phyloP scores from a whole-genome alignment of 768 basidiomycete species.

The Saitozyma podzolica region DNA sequence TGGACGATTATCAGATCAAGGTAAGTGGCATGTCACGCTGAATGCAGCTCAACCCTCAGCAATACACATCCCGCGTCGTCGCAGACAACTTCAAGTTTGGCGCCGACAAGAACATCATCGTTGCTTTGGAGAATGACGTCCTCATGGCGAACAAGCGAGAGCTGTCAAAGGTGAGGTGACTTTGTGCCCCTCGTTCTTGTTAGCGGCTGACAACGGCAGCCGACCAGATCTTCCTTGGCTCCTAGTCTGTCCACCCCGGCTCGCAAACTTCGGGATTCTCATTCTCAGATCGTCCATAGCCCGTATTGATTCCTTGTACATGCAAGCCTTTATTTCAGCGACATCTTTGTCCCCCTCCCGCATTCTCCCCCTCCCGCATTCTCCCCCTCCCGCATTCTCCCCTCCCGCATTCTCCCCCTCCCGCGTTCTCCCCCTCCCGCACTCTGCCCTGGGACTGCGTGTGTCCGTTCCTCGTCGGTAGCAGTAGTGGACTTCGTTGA shows the following conservation, averaged over 20 bases:
- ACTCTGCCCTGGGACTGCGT: too few species aligned
- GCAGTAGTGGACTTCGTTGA: too few species aligned
- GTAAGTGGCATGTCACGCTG: conserved; percentile 37
- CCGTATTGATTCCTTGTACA: conserved; percentile 12
- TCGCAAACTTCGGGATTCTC: conserved; percentile 12
- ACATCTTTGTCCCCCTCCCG: too few species aligned
- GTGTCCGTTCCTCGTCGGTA: too few species aligned
- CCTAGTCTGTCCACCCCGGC: conserved; percentile 23
- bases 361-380: too few species aligned
- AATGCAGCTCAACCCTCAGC: conserved; percentile 28
- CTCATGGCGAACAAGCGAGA: conserved; percentile 91
- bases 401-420: too few species aligned
- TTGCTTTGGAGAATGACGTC: conserved; percentile 91
- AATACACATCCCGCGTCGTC: conserved; percentile 88
- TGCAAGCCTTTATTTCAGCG: neutral
- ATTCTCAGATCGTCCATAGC: conserved; percentile 22
- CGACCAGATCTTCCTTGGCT: conserved; percentile 33
- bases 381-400: too few species aligned
- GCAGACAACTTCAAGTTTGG: conserved; percentile 98
- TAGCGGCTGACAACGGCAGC: conserved; percentile 16
- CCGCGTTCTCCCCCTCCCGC: too few species aligned
- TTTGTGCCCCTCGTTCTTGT: neutral
- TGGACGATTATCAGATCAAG: conserved; percentile 94
- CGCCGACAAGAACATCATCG: conserved; percentile 95
- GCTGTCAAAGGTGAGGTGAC: conserved; percentile 67